phyloP scores from a whole-genome alignment of 2,329 filamentous ascomycete species.

The Ophiostoma sp. region DNA sequence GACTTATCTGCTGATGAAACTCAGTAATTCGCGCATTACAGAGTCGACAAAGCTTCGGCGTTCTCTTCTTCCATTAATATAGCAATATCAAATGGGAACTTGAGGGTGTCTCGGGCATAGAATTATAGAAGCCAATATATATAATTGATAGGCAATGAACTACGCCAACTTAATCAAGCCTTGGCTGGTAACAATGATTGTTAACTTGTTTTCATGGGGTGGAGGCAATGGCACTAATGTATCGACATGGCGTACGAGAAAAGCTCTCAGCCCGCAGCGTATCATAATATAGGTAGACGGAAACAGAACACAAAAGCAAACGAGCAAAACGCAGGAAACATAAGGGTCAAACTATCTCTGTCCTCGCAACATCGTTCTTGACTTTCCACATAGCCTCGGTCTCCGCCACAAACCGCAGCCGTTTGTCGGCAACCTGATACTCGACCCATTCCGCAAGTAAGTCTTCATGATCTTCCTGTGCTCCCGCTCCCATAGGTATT shows the following conservation, averaged over 20 bases:
- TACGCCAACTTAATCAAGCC: neutral
- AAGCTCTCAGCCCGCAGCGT: neutral
- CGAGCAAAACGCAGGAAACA: no score
- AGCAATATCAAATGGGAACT: neutral
- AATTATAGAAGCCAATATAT: neutral
- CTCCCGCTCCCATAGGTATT: conserved; percentile 21
- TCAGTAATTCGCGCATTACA: neutral
- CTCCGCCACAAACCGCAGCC: conserved; percentile 24
- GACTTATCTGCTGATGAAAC: conserved; percentile 20
- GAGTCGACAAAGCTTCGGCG: no score
- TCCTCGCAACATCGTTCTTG: conserved; percentile 21
- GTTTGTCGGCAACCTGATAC: conserved; percentile 17
- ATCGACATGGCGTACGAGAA: neutral
- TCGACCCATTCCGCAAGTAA: conserved; percentile 24
- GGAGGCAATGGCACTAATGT: neutral
- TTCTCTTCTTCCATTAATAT: neutral
- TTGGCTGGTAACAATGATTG: neutral
- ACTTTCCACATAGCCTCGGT: conserved; percentile 23
- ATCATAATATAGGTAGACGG: neutral
- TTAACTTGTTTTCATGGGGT: neutral
- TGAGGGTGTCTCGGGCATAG: neutral
- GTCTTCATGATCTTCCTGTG: conserved; percentile 26
- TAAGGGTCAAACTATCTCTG: neutral
- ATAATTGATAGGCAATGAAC: neutral
- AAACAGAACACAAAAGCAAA: neutral